Evolutionary conservation across 768 basidiomycete genomes (phyloP).

Genomic region (Russula virescens): DNA sequence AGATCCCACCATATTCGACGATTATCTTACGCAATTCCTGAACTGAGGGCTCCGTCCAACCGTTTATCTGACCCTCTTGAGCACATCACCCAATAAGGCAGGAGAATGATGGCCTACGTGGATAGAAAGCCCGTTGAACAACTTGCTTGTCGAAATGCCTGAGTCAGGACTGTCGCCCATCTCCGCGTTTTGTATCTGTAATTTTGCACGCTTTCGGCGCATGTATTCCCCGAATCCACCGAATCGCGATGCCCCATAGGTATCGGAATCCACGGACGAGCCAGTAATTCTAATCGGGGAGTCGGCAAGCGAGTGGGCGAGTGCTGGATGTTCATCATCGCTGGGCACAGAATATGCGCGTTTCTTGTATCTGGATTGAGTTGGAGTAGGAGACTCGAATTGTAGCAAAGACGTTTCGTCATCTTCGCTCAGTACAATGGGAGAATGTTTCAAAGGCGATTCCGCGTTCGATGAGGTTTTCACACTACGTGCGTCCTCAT

Average conservation of each 20-base stretch:
- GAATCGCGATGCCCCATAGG: constrained; percentile 76
- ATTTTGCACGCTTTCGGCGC: constrained; percentile 82
- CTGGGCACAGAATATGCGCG: constrained; percentile 14
- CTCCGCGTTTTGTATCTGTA: constrained; percentile 70
- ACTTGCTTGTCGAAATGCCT: constrained; percentile 34
- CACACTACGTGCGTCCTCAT: constrained; percentile 23
- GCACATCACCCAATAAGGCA: neutral
- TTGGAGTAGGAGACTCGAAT: constrained; percentile 3
- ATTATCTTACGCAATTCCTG: constrained; percentile 80
- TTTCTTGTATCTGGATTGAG: constrained; percentile 18
- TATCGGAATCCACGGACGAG: constrained; percentile 28
- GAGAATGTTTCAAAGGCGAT: neutral
- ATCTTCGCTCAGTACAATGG: neutral
- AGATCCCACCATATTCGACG: constrained; percentile 75
- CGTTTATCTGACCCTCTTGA: constrained; percentile 62
- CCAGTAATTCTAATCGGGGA: neutral
- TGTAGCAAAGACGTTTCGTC: constrained; percentile 3
- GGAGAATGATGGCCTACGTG: constrained; percentile 52
- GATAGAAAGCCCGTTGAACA: constrained; percentile 72
- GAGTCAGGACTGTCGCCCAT: constrained; percentile 29
- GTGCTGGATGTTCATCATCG: constrained; percentile 8
- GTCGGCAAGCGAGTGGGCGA: neutral
- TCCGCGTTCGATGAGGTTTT: neutral
- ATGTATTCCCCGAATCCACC: constrained; percentile 87
- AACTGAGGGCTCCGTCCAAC: constrained; percentile 80